Evolutionary conservation across 108 stramenopile genomes (phyloP).

Genomic region (Cyclostephanos tholiformis): DNA sequence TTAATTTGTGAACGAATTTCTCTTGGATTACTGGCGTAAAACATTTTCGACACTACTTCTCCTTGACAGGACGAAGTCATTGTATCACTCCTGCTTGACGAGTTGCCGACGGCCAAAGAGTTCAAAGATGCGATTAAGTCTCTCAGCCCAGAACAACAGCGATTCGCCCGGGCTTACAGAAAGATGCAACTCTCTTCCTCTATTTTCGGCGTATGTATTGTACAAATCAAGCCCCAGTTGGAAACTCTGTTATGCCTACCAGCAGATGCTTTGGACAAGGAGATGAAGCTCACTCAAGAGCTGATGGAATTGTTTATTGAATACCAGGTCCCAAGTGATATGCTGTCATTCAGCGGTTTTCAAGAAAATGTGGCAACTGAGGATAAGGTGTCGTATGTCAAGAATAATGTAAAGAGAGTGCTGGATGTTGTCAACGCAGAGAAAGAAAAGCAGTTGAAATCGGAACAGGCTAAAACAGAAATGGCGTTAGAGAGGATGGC

Average conservation of each 20-base stretch:
- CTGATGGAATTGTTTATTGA: slow-evolving; percentile 83
- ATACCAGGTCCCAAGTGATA: slow-evolving; percentile 85
- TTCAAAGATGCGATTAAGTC: slow-evolving; percentile 87
- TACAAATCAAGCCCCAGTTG: too few species aligned
- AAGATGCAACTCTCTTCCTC: slow-evolving; percentile 89
- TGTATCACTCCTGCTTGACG: slow-evolving; percentile 80
- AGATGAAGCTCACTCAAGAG: too few species aligned
- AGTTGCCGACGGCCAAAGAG: slow-evolving; percentile 83
- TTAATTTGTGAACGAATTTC: neutral
- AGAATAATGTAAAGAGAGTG: slow-evolving; percentile 66
- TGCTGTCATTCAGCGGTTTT: slow-evolving; percentile 78
- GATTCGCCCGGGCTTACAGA: slow-evolving; percentile 82
- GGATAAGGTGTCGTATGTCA: slow-evolving; percentile 70
- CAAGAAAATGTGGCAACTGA: slow-evolving; percentile 32
- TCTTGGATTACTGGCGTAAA: neutral
- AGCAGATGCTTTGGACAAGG: too few species aligned
- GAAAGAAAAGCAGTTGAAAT: slow-evolving; percentile 63
- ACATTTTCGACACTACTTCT: neutral
- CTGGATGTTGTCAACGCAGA: slow-evolving; percentile 66
- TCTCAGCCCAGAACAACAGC: slow-evolving; percentile 86
- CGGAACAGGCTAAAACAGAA: slow-evolving; percentile 53
- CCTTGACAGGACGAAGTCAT: slow-evolving; percentile 67
- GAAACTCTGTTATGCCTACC: too few species aligned
- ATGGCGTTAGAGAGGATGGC: slow-evolving; percentile 57
- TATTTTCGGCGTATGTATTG: too few species aligned